Evolutionary conservation across 1,139 yeast genomes (phyloP).

Genomic region (Pichia sp.): DNA sequence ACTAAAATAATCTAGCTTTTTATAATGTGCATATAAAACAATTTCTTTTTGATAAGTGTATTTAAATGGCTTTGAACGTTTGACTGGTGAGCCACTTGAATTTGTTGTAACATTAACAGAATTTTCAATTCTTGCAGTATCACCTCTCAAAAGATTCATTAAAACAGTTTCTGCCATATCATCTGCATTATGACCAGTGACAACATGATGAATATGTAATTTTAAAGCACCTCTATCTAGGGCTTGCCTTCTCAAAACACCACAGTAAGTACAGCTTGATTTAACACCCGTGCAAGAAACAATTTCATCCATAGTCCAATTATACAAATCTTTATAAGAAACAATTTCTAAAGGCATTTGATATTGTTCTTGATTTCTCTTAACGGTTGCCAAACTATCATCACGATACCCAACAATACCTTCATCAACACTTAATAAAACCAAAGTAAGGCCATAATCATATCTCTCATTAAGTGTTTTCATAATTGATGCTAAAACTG

Average conservation of each 20-base stretch:
- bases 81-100: slow-evolving; percentile 70
- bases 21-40: slow-evolving; percentile 94
- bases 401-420: slow-evolving; percentile 97
- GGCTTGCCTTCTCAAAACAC: slow-evolving; percentile 94
- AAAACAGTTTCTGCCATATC: slow-evolving; percentile 98
- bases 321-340: slow-evolving; percentile 79
- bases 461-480: slow-evolving; percentile 84
- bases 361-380: slow-evolving; percentile 85
- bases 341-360: slow-evolving; percentile 84
- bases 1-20: slow-evolving; percentile 88
- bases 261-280: slow-evolving; percentile 96
- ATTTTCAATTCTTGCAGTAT: slow-evolving; percentile 82
- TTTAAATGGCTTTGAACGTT: slow-evolving; percentile 92
- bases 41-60: slow-evolving; percentile 96
- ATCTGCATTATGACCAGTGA: slow-evolving; percentile 98
- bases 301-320: slow-evolving; percentile 98
- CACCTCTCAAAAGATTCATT: slow-evolving; percentile 95
- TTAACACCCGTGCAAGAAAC: slow-evolving; percentile 92
- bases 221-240: slow-evolving; percentile 94
- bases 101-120: slow-evolving; percentile 87
- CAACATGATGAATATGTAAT: slow-evolving; percentile 80
- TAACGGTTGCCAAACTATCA: slow-evolving; percentile 94
- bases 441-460: slow-evolving; percentile 77
- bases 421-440: slow-evolving; percentile 84
- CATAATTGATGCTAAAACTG: slow-evolving; percentile 84